phyloP scores from a whole-genome alignment of 2,329 filamentous ascomycete genomes.

The Aspergillus sp. region DNA sequence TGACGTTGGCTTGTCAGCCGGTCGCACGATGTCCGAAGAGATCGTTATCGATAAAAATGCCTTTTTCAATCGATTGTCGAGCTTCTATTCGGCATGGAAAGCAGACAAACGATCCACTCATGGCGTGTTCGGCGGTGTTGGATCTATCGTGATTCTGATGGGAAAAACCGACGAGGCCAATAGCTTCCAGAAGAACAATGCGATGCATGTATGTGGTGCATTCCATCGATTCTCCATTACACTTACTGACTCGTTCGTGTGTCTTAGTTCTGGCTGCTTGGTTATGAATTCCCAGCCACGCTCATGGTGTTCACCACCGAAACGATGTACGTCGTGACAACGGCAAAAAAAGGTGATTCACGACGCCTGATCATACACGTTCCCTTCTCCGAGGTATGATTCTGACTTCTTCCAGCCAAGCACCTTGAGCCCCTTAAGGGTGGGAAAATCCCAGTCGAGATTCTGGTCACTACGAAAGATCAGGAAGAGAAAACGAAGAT shows the following conservation, averaged over 20 bases:
- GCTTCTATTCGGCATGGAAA: slow-evolving; percentile 91
- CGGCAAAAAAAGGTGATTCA: slow-evolving; percentile 84
- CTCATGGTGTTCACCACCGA: slow-evolving; percentile 90
- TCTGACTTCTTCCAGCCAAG: slow-evolving; percentile 60
- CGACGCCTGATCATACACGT: background rate
- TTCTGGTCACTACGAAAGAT: slow-evolving; percentile 89
- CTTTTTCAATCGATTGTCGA: slow-evolving; percentile 90
- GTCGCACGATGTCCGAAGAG: slow-evolving; percentile 63
- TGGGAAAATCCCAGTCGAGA: slow-evolving; percentile 87
- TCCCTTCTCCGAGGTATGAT: background rate
- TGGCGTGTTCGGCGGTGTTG: slow-evolving; percentile 78
- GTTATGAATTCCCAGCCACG: slow-evolving; percentile 97
- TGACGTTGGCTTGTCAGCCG: slow-evolving; percentile 10
- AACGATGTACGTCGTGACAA: slow-evolving; percentile 87
- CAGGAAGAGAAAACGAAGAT: slow-evolving; percentile 87
- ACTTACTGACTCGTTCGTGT: slow-evolving; percentile 1
- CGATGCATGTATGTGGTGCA: slow-evolving; percentile 72
- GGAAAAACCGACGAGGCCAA: slow-evolving; percentile 90
- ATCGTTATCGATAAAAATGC: slow-evolving; percentile 92
- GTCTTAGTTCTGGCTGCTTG: slow-evolving; percentile 91
- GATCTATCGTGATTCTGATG: slow-evolving; percentile 85
- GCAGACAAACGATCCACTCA: slow-evolving; percentile 88
- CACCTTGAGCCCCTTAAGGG: slow-evolving; percentile 90
- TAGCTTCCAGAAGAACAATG: slow-evolving; percentile 92
- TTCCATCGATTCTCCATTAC: background rate